Conservation (phyloP, 768 basidiomycete genomes). For the Tubosaeta sp. region DNA sequence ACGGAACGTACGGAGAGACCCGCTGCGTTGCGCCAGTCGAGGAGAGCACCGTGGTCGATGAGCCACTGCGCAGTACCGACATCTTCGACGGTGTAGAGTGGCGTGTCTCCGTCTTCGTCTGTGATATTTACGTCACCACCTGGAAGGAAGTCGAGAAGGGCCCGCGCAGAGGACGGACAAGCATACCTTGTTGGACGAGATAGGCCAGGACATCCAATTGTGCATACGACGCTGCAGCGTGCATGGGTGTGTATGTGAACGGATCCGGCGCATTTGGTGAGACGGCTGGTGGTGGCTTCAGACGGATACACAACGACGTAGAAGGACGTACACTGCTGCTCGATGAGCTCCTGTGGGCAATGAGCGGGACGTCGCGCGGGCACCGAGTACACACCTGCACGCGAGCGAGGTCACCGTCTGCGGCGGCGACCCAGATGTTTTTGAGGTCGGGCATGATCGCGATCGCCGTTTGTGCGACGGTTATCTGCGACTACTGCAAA, state of each 20-base stretch:
- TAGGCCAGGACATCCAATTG: slow-evolving; percentile 74
- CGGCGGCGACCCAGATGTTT: slow-evolving; percentile 93
- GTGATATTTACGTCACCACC: slow-evolving; percentile 86
- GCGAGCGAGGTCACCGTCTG: slow-evolving; percentile 79
- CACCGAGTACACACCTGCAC: slow-evolving; percentile 52
- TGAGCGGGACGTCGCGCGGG: slow-evolving; percentile 2
- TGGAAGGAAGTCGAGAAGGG: slow-evolving; percentile 20
- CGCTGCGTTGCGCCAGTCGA: slow-evolving; percentile 60
- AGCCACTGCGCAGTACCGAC: slow-evolving; percentile 74
- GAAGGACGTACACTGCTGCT: slow-evolving; percentile 47
- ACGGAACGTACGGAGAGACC: slow-evolving; percentile 64
- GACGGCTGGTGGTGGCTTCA: slow-evolving; percentile 36
- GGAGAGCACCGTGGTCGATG: slow-evolving; percentile 69
- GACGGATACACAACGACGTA: slow-evolving; percentile 2
- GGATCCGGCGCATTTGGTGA: slow-evolving; percentile 70
- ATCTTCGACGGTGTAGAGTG: slow-evolving; percentile 85
- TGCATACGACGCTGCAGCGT: slow-evolving; percentile 92
- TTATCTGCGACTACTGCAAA: slow-evolving; percentile 15
- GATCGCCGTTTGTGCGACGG: slow-evolving; percentile 8
- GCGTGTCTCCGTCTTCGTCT: slow-evolving; percentile 88
- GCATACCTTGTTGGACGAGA: slow-evolving; percentile 68
- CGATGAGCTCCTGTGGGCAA: slow-evolving; percentile 50
- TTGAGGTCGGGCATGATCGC: slow-evolving; percentile 33
- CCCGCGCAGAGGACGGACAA: neutral
- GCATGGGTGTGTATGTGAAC: slow-evolving; percentile 85